Evolutionary conservation across 2,329 filamentous ascomycete genomes (phyloP).

Genomic region (Trichoderma pleuroti): DNA sequence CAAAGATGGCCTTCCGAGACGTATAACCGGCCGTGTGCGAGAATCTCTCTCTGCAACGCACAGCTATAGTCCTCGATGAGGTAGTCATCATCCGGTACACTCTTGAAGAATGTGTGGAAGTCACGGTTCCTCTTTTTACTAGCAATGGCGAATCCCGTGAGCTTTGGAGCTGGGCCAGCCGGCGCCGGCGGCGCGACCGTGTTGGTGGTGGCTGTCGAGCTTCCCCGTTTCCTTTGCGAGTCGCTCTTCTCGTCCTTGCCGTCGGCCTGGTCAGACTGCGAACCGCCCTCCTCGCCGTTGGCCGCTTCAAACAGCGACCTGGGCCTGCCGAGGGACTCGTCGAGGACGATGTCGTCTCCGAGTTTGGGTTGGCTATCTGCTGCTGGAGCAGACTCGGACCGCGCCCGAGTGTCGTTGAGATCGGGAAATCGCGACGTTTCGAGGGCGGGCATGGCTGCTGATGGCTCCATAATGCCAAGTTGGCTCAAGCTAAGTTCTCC

Average conservation of each 20-base stretch:
- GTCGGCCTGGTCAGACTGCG: constrained; percentile 61
- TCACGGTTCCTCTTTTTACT: constrained; percentile 95
- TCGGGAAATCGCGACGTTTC: constrained; percentile 55
- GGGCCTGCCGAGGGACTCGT: constrained; percentile 40
- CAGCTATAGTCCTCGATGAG: constrained; percentile 98
- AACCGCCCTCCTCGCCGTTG: constrained; percentile 60
- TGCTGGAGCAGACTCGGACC: constrained; percentile 58
- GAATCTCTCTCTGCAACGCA: constrained; percentile 89
- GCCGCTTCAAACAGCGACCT: constrained; percentile 51
- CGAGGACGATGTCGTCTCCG: constrained; percentile 29
- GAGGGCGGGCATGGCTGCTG: constrained; percentile 52
- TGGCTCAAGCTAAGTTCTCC: constrained; percentile 88
- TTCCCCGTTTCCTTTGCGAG: constrained; percentile 72
- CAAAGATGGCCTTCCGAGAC: constrained; percentile 96
- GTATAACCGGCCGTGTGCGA: constrained; percentile 89
- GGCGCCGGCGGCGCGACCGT: constrained; percentile 57
- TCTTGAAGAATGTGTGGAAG: constrained; percentile 91
- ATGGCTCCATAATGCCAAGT: constrained; percentile 68
- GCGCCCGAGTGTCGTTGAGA: constrained; percentile 42
- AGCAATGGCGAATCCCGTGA: constrained; percentile 93
- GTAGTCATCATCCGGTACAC: constrained; percentile 96
- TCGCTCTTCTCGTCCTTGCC: constrained; percentile 61
- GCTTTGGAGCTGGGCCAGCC: constrained; percentile 57
- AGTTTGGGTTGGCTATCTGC: constrained; percentile 38
- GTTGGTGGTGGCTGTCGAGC: constrained; percentile 66